Evolutionary conservation across 306 rosid species (phyloP).

Genomic region (Vigna angularis): DNA sequence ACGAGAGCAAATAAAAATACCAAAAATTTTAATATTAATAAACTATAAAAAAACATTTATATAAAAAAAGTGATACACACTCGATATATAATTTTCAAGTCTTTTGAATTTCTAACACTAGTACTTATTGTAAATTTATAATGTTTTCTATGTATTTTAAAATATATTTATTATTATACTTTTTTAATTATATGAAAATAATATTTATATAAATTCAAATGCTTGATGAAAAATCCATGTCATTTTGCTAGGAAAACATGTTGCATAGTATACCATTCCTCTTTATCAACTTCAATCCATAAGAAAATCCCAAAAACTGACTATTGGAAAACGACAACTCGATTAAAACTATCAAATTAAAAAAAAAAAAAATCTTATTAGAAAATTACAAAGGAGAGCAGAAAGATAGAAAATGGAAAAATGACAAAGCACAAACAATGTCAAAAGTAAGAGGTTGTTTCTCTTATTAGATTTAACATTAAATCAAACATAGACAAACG

Average conservation of each 20-base stretch:
- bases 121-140: too few species aligned
- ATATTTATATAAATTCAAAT: background rate
- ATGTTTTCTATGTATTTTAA: too few species aligned
- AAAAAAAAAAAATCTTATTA: background rate
- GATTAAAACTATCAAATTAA: background rate
- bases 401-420: background rate
- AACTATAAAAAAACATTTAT: too few species aligned
- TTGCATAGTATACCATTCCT: background rate
- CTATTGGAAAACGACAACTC: constrained; percentile 3
- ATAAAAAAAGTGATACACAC: too few species aligned
- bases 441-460: background rate
- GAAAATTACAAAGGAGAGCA: background rate
- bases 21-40: too few species aligned
- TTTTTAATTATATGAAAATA: too few species aligned
- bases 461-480: background rate
- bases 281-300: background rate
- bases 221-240: background rate
- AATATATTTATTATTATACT: too few species aligned
- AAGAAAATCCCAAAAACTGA: background rate
- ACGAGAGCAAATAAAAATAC: too few species aligned
- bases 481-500: background rate
- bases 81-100: too few species aligned
- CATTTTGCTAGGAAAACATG: background rate
- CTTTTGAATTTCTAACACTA: too few species aligned
- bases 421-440: background rate